These are phyloP conservation scores for Globisporangium emineosum DNA, from an alignment of 352 stramenopile genomes.

Conservation along the genomic window DNA sequence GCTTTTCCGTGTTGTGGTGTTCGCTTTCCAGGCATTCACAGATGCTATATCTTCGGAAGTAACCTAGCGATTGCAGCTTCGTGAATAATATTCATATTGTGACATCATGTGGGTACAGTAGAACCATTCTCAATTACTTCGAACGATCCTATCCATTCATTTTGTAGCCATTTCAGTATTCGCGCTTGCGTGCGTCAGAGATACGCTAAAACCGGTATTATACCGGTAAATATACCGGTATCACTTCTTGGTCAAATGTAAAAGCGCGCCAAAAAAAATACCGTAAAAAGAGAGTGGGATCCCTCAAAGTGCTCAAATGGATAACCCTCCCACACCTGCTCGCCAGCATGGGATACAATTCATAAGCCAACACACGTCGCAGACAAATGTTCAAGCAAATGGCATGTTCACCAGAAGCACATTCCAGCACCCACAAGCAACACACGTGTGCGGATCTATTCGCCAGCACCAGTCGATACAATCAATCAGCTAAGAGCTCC, in stretches of 20 bases:
- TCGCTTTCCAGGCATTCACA: too few species aligned
- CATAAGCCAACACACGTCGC: neutral
- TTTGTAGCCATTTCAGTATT: neutral
- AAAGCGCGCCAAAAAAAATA: conserved; percentile 1
- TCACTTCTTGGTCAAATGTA: neutral
- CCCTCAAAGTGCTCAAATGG: neutral
- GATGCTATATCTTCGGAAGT: too few species aligned
- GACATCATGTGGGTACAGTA: too few species aligned
- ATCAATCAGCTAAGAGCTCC: neutral
- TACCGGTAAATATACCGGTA: neutral
- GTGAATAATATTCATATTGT: too few species aligned
- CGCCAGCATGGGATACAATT: neutral
- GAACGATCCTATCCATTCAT: neutral
- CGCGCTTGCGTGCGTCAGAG: neutral
- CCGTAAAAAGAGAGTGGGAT: neutral
- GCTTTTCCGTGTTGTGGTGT: too few species aligned
- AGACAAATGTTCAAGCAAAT: neutral
- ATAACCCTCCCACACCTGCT: neutral
- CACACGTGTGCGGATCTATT: neutral
- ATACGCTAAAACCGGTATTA: too few species aligned
- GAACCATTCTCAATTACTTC: too few species aligned
- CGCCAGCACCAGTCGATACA: neutral
- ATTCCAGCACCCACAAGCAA: neutral
- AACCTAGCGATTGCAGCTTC: too few species aligned
- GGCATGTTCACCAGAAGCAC: neutral